These are phyloP conservation scores for Colletotrichum tofieldiae DNA, from an alignment of 2,329 filamentous ascomycete genomes.

Conservation along the genomic window DNA sequence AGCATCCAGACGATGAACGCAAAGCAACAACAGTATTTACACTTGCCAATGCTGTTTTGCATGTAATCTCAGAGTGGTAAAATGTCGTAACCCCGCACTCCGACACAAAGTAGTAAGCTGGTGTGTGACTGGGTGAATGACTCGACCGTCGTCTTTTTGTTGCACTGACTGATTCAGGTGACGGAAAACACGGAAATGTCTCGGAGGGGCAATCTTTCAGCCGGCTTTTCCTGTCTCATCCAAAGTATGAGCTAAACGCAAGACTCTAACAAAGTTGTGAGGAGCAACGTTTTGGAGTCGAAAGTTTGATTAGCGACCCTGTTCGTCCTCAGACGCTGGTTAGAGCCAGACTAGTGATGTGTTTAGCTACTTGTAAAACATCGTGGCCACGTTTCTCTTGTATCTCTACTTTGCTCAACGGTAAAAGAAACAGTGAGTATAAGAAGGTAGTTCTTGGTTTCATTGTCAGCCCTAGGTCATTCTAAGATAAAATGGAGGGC, in stretches of 20 bases:
- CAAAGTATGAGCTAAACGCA: neutral
- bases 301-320: neutral
- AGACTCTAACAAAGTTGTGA: constrained; percentile 4
- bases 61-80: neutral
- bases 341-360: too few relatives aligned
- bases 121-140: neutral
- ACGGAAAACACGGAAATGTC: neutral
- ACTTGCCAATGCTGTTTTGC: neutral
- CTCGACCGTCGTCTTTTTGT: neutral
- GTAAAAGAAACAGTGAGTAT: too few relatives aligned
- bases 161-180: neutral
- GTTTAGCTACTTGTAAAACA: too few relatives aligned
- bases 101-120: neutral
- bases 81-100: too few relatives aligned
- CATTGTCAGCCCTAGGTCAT: too few relatives aligned
- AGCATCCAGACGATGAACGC: too few relatives aligned
- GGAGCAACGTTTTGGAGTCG: neutral
- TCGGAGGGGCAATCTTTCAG: neutral
- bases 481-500: too few relatives aligned
- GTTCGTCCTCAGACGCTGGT: neutral
- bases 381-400: too few relatives aligned
- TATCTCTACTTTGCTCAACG: too few relatives aligned
- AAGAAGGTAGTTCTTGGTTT: too few relatives aligned
- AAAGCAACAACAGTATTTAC: too few relatives aligned
- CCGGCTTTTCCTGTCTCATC: neutral